These are phyloP conservation scores for Debaryomyces sp. DNA, from an alignment of 1,139 yeast genomes.

Conservation along the genomic window DNA sequence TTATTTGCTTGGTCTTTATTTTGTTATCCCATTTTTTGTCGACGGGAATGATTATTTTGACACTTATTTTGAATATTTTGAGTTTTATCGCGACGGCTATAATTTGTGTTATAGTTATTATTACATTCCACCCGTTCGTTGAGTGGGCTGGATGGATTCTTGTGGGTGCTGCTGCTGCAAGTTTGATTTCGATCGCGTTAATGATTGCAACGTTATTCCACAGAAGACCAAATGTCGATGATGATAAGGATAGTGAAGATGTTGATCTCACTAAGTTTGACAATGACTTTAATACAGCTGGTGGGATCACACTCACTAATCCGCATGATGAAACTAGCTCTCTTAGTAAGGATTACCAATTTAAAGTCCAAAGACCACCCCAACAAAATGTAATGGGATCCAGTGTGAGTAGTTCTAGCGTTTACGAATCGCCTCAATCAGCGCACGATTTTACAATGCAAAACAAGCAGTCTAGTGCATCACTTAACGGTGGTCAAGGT, in stretches of 20 bases:
- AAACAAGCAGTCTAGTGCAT: conserved; percentile 8
- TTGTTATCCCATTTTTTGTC: conserved; percentile 30
- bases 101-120: conserved; percentile 53
- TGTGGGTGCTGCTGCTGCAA: conserved; percentile 63
- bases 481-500: conserved; percentile 10
- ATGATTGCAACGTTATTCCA: conserved; percentile 26
- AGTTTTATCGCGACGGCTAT: conserved; percentile 56
- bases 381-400: conserved; percentile 2
- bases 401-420: conserved; percentile 23
- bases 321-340: conserved; percentile 17
- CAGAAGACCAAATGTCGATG: conserved; percentile 27
- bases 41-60: conserved; percentile 22
- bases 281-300: conserved; percentile 16
- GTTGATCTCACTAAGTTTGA: conserved; percentile 20
- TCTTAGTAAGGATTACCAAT: conserved; percentile 32
- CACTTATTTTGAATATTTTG: conserved; percentile 37
- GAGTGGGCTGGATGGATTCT: conserved; percentile 73
- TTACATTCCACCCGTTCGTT: conserved; percentile 64
- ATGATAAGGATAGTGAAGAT: conserved; percentile 23
- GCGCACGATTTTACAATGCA: conserved; percentile 39
- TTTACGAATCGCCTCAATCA: conserved; percentile 38
- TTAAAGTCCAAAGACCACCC: conserved; percentile 15
- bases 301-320: conserved; percentile 2
- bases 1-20: conserved; percentile 43
- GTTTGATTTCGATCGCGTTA: conserved; percentile 39